Conservation (phyloP, 495 filamentous ascomycete species). For the Penicillium arizonense region DNA sequence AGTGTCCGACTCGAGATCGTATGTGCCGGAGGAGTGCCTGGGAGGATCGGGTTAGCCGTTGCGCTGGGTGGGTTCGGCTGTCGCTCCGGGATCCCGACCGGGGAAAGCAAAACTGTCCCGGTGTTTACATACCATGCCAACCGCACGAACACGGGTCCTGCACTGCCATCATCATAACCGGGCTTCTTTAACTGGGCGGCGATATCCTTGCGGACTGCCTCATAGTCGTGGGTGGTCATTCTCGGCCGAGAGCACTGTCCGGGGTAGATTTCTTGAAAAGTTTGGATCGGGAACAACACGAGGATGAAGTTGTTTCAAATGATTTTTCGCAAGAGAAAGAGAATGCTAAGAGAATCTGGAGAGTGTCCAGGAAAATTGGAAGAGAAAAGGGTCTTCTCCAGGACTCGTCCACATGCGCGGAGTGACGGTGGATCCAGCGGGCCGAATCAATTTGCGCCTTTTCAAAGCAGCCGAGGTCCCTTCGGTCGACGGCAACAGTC, state of each 20-base stretch:
- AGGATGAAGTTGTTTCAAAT: background rate
- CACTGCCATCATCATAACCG: conserved; percentile 61
- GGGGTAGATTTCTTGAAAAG: conserved; percentile 10
- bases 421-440: conserved; percentile 34
- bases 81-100: conserved; percentile 12
- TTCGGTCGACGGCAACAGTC: conserved; percentile 10
- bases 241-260: conserved; percentile 33
- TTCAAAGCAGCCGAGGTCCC: conserved; percentile 34
- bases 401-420: conserved; percentile 30
- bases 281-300: conserved; percentile 3
- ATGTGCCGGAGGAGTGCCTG: conserved; percentile 61
- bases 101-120: background rate
- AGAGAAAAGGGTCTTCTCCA: conserved; percentile 18
- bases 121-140: conserved; percentile 53
- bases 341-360: conserved; percentile 1
- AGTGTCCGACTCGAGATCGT: conserved; percentile 55
- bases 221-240: conserved; percentile 49
- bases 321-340: background rate
- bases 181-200: conserved; percentile 54
- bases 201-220: conserved; percentile 54
- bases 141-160: conserved; percentile 60
- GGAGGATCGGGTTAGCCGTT: conserved; percentile 9
- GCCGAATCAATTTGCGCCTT: conserved; percentile 24
- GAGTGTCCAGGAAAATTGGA: conserved; percentile 3
- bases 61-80: background rate